Evolutionary conservation across 495 filamentous ascomycete species (phyloP).

Genomic region (Aspergillus sclerotioniger): DNA sequence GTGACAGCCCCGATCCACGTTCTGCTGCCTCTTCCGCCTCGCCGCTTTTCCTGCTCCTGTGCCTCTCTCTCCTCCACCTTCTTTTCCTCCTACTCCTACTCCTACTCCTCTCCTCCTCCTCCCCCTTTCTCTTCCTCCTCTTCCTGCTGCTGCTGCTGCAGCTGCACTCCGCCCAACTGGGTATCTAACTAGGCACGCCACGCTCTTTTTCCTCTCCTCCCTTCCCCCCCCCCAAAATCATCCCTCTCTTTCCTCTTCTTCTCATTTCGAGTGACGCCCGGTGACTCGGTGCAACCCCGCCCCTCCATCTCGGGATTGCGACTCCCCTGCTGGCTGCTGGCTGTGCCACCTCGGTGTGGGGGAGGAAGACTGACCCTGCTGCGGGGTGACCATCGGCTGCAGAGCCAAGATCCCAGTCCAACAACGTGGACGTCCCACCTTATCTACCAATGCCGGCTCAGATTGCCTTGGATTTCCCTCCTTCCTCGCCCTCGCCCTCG

Average conservation of each 20-base stretch:
- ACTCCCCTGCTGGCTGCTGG: neutral
- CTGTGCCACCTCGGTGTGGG: constrained; percentile 1
- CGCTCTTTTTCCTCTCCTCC: neutral
- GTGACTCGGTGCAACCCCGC: neutral
- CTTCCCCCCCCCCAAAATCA: no score
- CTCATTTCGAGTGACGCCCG: neutral
- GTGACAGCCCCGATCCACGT: constrained; percentile 1
- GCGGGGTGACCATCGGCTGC: neutral
- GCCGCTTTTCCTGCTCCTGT: neutral
- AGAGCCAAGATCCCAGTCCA: neutral
- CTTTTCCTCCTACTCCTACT: neutral
- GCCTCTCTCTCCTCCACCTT: neutral
- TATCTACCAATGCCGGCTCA: neutral
- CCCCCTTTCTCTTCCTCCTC: neutral
- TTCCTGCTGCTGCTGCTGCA: neutral
- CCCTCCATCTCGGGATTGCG: neutral
- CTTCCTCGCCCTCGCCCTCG: neutral
- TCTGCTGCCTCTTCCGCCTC: neutral
- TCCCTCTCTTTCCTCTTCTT: neutral
- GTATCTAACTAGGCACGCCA: neutral
- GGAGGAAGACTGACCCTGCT: neutral
- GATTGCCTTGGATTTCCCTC: neutral
- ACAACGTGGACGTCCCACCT: neutral
- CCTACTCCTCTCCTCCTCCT: neutral
- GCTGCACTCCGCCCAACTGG: neutral